Evolutionary conservation across 106 monocot genomes (phyloP).

Genomic region (Acanthochlamys bracteata): DNA sequence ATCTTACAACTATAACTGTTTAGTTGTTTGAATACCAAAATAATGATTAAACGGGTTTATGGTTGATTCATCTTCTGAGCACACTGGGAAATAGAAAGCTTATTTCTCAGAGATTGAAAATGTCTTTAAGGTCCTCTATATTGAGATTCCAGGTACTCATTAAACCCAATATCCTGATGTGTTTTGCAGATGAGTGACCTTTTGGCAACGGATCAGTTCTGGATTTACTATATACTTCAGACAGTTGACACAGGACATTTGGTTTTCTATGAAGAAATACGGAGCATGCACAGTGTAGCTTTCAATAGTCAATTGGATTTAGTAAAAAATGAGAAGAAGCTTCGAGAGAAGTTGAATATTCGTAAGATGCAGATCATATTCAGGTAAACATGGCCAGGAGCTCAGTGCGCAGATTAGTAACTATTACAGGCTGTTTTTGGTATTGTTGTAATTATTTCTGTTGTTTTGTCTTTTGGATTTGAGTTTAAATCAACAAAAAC

Average conservation of each 20-base stretch:
- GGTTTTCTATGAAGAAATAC: constrained; percentile 72
- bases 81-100: background rate
- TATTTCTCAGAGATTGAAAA: too few relatives aligned
- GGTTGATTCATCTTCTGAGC: background rate
- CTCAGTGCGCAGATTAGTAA: background rate
- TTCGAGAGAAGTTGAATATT: constrained; percentile 90
- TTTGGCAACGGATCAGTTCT: constrained; percentile 66
- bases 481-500: background rate
- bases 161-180: background rate
- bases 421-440: background rate
- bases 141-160: background rate
- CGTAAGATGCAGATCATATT: constrained; percentile 97
- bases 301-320: constrained; percentile 82
- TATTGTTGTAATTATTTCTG: background rate
- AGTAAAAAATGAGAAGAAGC: constrained; percentile 76
- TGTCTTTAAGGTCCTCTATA: background rate
- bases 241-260: constrained; percentile 91
- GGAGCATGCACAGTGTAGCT: constrained; percentile 75
- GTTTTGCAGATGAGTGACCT: constrained; percentile 77
- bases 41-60: background rate
- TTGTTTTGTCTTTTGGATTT: background rate
- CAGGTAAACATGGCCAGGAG: constrained; percentile 34
- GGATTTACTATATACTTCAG: constrained; percentile 86
- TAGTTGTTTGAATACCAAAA: background rate
- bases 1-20: background rate